phyloP scores from a whole-genome alignment of 129 eudicot genomes.

The Artemisia tridentata region DNA sequence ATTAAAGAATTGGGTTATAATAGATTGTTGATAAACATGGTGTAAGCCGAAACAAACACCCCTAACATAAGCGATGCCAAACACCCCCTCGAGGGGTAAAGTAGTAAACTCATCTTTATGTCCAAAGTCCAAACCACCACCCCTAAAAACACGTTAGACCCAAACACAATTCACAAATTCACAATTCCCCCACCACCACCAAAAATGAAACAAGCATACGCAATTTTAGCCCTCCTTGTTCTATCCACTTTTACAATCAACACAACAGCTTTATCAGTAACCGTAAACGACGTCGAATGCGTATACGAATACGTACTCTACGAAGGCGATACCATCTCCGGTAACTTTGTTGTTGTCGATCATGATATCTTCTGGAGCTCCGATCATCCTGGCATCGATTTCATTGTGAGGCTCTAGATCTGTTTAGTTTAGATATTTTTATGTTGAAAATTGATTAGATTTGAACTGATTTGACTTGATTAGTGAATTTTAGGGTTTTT shows the following conservation, averaged over 20 bases:
- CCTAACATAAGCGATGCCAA: too few species aligned
- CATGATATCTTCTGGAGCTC: conserved; percentile 95
- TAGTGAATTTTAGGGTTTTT: too few species aligned
- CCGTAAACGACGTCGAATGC: conserved; percentile 87
- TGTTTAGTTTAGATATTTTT: neutral
- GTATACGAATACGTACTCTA: conserved; percentile 89
- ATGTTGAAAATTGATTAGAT: neutral
- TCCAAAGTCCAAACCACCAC: neutral
- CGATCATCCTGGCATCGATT: conserved; percentile 96
- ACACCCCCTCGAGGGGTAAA: too few species aligned
- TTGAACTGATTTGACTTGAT: neutral
- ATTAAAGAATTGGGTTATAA: too few species aligned
- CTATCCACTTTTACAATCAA: conserved; percentile 35
- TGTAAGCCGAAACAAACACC: too few species aligned
- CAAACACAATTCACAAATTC: conserved; percentile 2
- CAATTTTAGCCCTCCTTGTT: conserved; percentile 35
- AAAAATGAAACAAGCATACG: conserved; percentile 32
- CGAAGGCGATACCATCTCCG: conserved; percentile 86
- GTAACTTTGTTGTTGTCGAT: conserved; percentile 95
- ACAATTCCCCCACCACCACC: neutral
- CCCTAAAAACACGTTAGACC: conserved; percentile 13
- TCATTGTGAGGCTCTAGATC: conserved; percentile 41
- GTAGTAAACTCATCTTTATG: too few species aligned
- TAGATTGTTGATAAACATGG: too few species aligned
- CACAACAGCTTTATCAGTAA: conserved; percentile 57